phyloP scores from a whole-genome alignment of 1,284 basidiomycete species.

The Singerocomus rubriflavus region DNA sequence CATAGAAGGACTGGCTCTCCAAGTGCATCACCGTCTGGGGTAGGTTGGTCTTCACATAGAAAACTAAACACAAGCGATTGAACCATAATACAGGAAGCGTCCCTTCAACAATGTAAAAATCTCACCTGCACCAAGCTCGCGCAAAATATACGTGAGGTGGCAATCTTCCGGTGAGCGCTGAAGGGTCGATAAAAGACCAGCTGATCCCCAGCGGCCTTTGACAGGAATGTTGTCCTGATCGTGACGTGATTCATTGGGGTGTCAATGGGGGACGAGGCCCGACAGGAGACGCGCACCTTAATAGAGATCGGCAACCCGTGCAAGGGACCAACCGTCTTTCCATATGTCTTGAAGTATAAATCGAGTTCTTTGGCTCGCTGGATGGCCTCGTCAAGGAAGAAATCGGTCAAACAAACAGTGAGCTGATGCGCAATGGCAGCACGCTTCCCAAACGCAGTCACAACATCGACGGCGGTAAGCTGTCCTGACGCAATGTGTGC shows the following conservation, averaged over 20 bases:
- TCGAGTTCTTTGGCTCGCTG: constrained; percentile 42
- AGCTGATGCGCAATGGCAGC: constrained; percentile 31
- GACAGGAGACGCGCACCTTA: constrained; percentile 29
- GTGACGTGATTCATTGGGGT: neutral
- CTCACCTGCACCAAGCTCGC: constrained; percentile 35
- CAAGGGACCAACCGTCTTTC: constrained; percentile 42
- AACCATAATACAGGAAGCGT: neutral
- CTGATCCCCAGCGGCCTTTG: constrained; percentile 40
- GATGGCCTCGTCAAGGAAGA: constrained; percentile 34
- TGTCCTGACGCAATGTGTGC: constrained; percentile 18
- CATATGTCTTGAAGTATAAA: constrained; percentile 33
- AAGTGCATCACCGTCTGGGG: constrained; percentile 42
- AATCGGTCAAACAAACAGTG: constrained; percentile 29
- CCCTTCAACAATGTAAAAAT: neutral
- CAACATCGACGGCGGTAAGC: constrained; percentile 26
- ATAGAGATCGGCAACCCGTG: constrained; percentile 50
- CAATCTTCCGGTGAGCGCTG: constrained; percentile 27
- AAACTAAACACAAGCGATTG: constrained; percentile 28
- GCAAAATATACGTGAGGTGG: constrained; percentile 24
- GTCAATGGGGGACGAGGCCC: neutral
- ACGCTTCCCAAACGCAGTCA: constrained; percentile 31
- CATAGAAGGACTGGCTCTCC: constrained; percentile 39
- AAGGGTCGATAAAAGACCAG: constrained; percentile 35
- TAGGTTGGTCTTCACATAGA: constrained; percentile 48
- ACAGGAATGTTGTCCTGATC: constrained; percentile 41